Evolutionary conservation across 345 rosid genomes (phyloP).

Genomic region (Citrus sinensis): DNA sequence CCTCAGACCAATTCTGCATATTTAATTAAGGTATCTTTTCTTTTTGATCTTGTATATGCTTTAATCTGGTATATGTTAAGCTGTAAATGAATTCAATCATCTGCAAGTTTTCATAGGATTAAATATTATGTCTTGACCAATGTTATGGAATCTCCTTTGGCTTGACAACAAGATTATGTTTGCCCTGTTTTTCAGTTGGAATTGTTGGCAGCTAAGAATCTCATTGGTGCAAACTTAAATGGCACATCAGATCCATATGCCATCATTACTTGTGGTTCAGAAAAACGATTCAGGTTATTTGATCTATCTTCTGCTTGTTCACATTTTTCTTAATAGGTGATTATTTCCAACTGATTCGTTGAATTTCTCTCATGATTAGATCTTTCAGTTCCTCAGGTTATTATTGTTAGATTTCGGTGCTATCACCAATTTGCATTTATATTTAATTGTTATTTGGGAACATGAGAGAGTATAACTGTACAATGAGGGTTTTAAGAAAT

Average conservation of each 20-base stretch:
- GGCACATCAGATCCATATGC: constrained; percentile 99
- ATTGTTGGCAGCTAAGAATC: constrained; percentile 96
- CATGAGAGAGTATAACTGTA: not conserved
- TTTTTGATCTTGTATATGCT: not conserved
- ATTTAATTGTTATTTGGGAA: not conserved
- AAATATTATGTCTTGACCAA: not conserved
- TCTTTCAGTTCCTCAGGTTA: not conserved
- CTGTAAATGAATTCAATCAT: not conserved
- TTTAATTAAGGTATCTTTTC: constrained; percentile 51
- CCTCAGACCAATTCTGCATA: constrained; percentile 66
- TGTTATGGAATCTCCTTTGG: not conserved
- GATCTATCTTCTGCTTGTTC: not conserved
- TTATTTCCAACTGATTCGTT: not conserved
- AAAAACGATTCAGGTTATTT: constrained; percentile 90
- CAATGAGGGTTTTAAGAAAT: not conserved
- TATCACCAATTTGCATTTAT: not conserved
- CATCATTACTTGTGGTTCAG: constrained; percentile 92
- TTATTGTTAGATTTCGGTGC: not conserved
- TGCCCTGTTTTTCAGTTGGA: constrained; percentile 59
- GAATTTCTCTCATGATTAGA: too few relatives aligned
- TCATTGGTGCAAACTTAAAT: constrained; percentile 90
- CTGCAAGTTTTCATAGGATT: not conserved
- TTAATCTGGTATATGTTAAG: not conserved
- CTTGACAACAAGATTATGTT: not conserved
- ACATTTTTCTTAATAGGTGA: not conserved